phyloP scores from a whole-genome alignment of 495 filamentous ascomycete species.

The Penicillium fimorum region DNA sequence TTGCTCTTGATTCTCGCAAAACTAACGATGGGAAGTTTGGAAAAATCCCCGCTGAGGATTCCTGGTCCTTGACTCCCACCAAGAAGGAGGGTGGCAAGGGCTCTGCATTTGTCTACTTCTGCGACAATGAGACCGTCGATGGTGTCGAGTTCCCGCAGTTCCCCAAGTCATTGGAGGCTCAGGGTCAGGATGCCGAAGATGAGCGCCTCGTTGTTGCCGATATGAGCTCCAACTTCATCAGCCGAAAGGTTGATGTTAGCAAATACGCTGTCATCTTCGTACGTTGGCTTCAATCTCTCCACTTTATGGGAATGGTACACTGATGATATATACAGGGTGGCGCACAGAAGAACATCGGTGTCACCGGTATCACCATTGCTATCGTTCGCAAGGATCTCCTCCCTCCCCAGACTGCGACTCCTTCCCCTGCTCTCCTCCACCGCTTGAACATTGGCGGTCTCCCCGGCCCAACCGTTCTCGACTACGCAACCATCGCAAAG shows the following conservation, averaged over 20 bases:
- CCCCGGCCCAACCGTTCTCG: constrained; percentile 71
- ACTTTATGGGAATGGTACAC: neutral
- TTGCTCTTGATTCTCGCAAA: constrained; percentile 69
- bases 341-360: constrained; percentile 89
- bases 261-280: constrained; percentile 59
- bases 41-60: constrained; percentile 69
- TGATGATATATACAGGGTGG: constrained; percentile 45
- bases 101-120: constrained; percentile 82
- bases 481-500: constrained; percentile 78
- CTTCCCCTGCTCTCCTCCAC: constrained; percentile 62
- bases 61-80: constrained; percentile 72
- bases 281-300: constrained; percentile 16
- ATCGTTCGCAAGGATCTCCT: constrained; percentile 77
- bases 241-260: constrained; percentile 61
- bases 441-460: constrained; percentile 61
- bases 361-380: constrained; percentile 79
- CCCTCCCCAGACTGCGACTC: constrained; percentile 56
- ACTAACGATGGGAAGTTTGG: constrained; percentile 83
- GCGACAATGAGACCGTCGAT: constrained; percentile 83
- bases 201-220: constrained; percentile 75
- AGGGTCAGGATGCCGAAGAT: constrained; percentile 50
- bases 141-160: constrained; percentile 89
- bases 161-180: constrained; percentile 58
- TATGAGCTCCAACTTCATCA: constrained; percentile 73
- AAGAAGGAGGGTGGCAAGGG: constrained; percentile 47